phyloP scores from a whole-genome alignment of 345 rosid species.

The Acer yangbiense region DNA sequence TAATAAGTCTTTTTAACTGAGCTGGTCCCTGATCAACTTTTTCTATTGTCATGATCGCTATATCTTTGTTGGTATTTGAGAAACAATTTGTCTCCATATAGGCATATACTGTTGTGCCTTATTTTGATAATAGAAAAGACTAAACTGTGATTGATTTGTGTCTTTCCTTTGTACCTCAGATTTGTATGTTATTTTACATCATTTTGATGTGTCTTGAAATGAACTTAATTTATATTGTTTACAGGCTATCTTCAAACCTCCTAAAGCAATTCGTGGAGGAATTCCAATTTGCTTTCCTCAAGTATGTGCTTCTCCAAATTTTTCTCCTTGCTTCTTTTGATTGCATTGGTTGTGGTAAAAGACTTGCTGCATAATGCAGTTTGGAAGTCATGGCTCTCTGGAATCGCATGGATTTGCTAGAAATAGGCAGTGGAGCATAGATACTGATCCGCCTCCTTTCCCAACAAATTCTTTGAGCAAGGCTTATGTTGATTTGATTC shows the following conservation, averaged over 20 bases:
- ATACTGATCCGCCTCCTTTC: slow-evolving; percentile 69
- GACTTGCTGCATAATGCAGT: slow-evolving; percentile 47
- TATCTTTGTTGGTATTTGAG: neutral
- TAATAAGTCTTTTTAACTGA: neutral
- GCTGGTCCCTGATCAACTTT: neutral
- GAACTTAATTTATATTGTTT: slow-evolving; percentile 17
- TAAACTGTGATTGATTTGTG: neutral
- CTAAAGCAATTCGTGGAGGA: slow-evolving; percentile 94
- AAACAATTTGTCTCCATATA: neutral
- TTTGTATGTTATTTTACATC: neutral
- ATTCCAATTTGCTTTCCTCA: slow-evolving; percentile 97
- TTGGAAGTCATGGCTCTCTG: slow-evolving; percentile 64
- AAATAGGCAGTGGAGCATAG: slow-evolving; percentile 84
- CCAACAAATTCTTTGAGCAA: slow-evolving; percentile 48
- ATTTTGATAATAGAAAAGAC: neutral
- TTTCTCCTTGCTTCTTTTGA: slow-evolving; percentile 22
- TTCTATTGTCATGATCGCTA: neutral
- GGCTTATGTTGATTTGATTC: slow-evolving; percentile 74
- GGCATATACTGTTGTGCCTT: neutral
- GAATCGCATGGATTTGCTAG: slow-evolving; percentile 94
- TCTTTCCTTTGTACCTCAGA: neutral
- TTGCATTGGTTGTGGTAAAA: slow-evolving; percentile 16
- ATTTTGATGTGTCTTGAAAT: neutral
- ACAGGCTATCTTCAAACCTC: slow-evolving; percentile 79
- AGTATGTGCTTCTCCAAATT: slow-evolving; percentile 43